Evolutionary conservation across 768 basidiomycete species (phyloP).

Genomic region (Leccinum boreale): DNA sequence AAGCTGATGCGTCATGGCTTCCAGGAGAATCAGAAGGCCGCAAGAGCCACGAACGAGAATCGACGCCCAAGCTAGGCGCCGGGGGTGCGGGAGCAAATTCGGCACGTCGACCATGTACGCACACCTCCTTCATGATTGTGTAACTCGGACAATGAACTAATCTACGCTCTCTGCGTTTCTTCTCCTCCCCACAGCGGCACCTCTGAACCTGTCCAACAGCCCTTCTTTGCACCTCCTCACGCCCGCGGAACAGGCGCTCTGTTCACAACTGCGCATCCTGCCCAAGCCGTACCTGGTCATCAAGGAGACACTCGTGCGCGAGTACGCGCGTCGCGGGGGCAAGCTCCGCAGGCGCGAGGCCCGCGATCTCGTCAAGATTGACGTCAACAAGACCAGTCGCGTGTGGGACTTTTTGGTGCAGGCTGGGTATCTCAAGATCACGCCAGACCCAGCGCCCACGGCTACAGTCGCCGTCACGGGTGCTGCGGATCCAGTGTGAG

Average conservation of each 20-base stretch:
- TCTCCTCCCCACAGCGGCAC: slow-evolving; percentile 39
- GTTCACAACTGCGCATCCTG: slow-evolving; percentile 84
- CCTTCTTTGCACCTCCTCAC: slow-evolving; percentile 89
- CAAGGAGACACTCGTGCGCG: slow-evolving; percentile 92
- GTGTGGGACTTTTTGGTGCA: slow-evolving; percentile 94
- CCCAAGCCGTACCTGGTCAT: slow-evolving; percentile 95
- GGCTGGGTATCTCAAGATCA: slow-evolving; percentile 76
- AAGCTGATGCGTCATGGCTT: not conserved
- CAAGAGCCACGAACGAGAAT: slow-evolving; percentile 59
- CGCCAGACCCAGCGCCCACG: slow-evolving; percentile 43
- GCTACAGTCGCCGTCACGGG: slow-evolving; percentile 16
- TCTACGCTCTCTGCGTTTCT: not conserved
- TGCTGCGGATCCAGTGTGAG: slow-evolving; percentile 35
- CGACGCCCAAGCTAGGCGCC: slow-evolving; percentile 48
- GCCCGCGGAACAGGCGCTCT: slow-evolving; percentile 81
- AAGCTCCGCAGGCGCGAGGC: slow-evolving; percentile 87
- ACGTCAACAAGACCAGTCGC: slow-evolving; percentile 87
- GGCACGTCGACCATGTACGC: slow-evolving; percentile 43
- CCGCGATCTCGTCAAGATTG: slow-evolving; percentile 86
- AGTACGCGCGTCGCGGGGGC: slow-evolving; percentile 87
- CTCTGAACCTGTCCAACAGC: slow-evolving; percentile 89
- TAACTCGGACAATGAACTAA: not conserved
- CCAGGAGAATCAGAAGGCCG: slow-evolving; percentile 47
- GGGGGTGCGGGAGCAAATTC: slow-evolving; percentile 35
- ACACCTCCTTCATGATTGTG: not conserved